Base-by-base conservation (phyloP, 345 rosid species). In the Carallia brachiata region DNA sequence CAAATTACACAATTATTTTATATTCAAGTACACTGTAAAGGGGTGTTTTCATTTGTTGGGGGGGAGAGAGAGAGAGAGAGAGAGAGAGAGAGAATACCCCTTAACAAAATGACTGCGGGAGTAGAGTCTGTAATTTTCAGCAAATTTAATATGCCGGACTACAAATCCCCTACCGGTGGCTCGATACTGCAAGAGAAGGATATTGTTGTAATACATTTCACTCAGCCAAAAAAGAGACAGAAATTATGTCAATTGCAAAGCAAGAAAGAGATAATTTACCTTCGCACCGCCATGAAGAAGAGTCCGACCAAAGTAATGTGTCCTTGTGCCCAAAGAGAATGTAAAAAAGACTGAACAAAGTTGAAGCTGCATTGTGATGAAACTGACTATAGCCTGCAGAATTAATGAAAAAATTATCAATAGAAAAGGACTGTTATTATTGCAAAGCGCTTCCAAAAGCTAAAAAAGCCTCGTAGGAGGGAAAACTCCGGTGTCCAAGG, bases 121-220 rank as follows among this genome's bases (percentile, higher is more conserved):
- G 68, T 92, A 95, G 7, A 95, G 89, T 65, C 99, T 85, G 81
- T 95, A 95, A 80, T 95, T 92, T 78, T 92, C 97, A 27, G 97
- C 82, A 73, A 92, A 95, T 70, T 81, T 90, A 63, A 92, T 92
- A 77, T 94, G 99, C 63, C 87, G 89, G 63, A 94, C 97, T 71
- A 92, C 99, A 80, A 94, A 94, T 17, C 99, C 99, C 71, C 97
- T 86, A 60, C 99, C 99, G 7, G 99, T 94, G 61, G 99, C 93
- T 88, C 87, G 96, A 69, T 94, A 91, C 97, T 94, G 87, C 76
- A 75, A 71, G 50, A 75, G 66, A 77, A 55, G 73, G 44, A 70
- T 5, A 64, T 36, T 56, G 59, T 59, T 54, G 61, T 48, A 73
- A 54, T 64, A 70, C 34, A 62, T 77, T 68, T 63, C 68, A 50